Evolutionary conservation across 306 rosid genomes (phyloP), one percentile per base, ranked within the genome.

Genomic region (Dryas drummondii): DNA sequence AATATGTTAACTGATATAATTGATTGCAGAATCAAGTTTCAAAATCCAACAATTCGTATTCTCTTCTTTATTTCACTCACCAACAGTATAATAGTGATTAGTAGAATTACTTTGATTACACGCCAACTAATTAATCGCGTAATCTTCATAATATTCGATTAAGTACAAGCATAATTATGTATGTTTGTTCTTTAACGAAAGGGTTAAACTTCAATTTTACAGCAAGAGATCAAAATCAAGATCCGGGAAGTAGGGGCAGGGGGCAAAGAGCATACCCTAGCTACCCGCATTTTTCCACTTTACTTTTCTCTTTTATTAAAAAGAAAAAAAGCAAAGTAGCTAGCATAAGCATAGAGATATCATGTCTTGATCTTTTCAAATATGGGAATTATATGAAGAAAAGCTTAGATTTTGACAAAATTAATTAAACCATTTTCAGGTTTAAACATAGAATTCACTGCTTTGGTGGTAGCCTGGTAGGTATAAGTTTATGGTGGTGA

Each of bases 81-180:
- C 32, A 7, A 8, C 22, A 52, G 14, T 4, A 51, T 32, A 67
- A 14, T 45, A 70, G 70, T 27, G 53, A 49, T 11, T 45, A 32
- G 61, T 42, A 46, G 60, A 68, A 72, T 82, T 69, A 66, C 79
- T 78, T 77, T 19, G 45, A 47, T 73, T 61, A 53, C 58, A 82
- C 73, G 73, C 76, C 4, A 67, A 37, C 76, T 73, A 51, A 77
- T 50, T 37, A 37, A 40, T 19, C 27, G 32, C 27, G 49, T 37
- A 54, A 45, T 46, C 52, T 42, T 52, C 41, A 9, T 72, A 42
- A 77, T 73, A 68, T 77, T 82, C 79, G 19, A 47, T 41, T 11
- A 46, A 16, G 76, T 69, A 70, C 76, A 65, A 53, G 47, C 19
- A 46, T 68, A 49, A 65, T 44, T 37, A 54, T 42, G 54, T 61